phyloP scores from a whole-genome alignment of 73 alveolate species.

The Paramecium tetraurelia region DNA sequence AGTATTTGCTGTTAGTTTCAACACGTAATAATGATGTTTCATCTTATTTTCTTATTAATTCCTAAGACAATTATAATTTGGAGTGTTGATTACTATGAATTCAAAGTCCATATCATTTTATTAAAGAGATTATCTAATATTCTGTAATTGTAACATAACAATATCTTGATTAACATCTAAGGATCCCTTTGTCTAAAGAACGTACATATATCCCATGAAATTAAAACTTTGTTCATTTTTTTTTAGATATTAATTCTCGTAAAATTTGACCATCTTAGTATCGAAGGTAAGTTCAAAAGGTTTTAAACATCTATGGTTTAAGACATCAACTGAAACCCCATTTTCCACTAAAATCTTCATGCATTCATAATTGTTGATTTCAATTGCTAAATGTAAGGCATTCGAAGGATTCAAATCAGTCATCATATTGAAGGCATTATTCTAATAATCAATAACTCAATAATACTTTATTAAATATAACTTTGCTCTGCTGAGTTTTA shows the following conservation, averaged over 20 bases:
- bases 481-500: not conserved
- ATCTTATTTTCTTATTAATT: not conserved
- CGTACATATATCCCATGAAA: slow-evolving; percentile 18
- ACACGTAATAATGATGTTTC: not conserved
- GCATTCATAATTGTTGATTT: not conserved
- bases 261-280: not conserved
- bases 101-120: not conserved
- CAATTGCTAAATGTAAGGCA: slow-evolving; percentile 44
- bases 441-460: not conserved
- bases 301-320: slow-evolving; percentile 34
- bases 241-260: not conserved
- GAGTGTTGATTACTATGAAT: not conserved
- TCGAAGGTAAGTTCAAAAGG: slow-evolving; percentile 9
- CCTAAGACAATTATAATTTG: not conserved
- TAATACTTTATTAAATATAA: not conserved
- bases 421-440: not conserved
- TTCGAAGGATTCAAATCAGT: not conserved
- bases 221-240: not conserved
- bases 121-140: not conserved
- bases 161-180: not conserved
- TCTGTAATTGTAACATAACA: not conserved
- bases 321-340: not conserved
- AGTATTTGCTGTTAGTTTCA: not conserved
- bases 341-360: not conserved
- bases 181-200: not conserved